Base-by-base conservation (phyloP, 345 rosid species). In the Eutrema yunnanense region DNA sequence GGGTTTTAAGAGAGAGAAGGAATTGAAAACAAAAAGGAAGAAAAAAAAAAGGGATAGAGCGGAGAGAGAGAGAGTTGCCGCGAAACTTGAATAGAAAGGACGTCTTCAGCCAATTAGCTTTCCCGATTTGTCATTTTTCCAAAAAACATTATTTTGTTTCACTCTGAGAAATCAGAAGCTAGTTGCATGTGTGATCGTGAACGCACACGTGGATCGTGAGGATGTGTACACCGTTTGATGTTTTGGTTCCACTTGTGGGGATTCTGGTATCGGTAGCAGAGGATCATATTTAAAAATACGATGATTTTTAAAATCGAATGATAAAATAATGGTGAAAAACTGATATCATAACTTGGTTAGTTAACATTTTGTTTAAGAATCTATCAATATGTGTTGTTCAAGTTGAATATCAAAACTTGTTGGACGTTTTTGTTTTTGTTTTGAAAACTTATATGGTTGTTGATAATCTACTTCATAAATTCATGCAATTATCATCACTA, bases 51-150 rank as follows among this genome's bases (percentile, higher is more conserved):
- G 3, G 3, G 16, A 57, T 37, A 8, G 52, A 44, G 51, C 13
- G 30, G 74, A 53, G 50, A 49, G 71, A 66, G 51, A 71, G 26
- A 36, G 30, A 47, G 44, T 87, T 90, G 89, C 96, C 96, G 92
- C 91, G 92, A 90, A 90, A 90, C 96, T 90, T 89, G 90, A 89
- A 89, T 81, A 83, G 52, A 81, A 22, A 79, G 62, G 82, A 78
- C 70, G 13, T 37, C 30, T 42, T 46, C 42, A 55, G 6, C 87
- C 84, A 84, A 81, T 82, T 0, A 8, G 3, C 6, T 9, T 60
- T 16, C 69, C 19, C 63, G 4, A 40, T 52, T 49, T 51, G 30
- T 66, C 53, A 29, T 34, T 2, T 61, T 54, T 14, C 0, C 12
- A 7, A 19, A 19, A 19, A 19, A 19, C 16, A 19, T 19, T 22